Evolutionary conservation across 345 rosid genomes (phyloP), one percentile per base, ranked within the genome.

Genomic region (Viola odorata): DNA sequence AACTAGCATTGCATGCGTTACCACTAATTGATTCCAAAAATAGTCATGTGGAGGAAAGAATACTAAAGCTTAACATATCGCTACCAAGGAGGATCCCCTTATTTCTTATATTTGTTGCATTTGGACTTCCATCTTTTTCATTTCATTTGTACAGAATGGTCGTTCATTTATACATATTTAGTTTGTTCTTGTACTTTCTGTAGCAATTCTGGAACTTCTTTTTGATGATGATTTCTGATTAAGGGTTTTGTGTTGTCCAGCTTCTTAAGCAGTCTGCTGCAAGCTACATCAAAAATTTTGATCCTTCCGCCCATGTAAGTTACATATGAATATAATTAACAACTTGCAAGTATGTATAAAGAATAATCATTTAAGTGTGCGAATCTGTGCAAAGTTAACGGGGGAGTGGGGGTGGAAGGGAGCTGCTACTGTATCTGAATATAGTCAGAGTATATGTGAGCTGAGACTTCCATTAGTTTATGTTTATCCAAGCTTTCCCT

Each of bases 291-390:
- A 80, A 82, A 69, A 70, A 65, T 58, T 86, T 90, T 79, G 97
- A 91, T 80, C 81, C 91, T 74, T 85, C 89, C 14, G 70, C 75
- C 16, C 86, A 82, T 71, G 99, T 95, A 84, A 84, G 96, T 78
- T 42, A 14, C 8, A 4, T 65, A 65, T 23, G 36, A 8, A 58
- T 57, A 42, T 50, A 3, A 38, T 36, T 17, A 53, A 23, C n/a
- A 11, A 59, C 7, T 61, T 61, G 15, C 14, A 13, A 41, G 11
- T 60, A 37, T 44, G 4, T 14, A 7, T 47, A 9, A 47, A 42
- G 11, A 42, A 42, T 6, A 42, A 42, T 6, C 7, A 1, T 6
- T 11, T 42, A 1, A 42, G 11, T 47, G 11, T 9, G 11, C 13
- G 32, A 23, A 23, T 23, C 32, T 23, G 32, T 23, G 32, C 32